Base-by-base conservation (phyloP, 768 basidiomycete genomes). In the Lenzites betulinus region DNA sequence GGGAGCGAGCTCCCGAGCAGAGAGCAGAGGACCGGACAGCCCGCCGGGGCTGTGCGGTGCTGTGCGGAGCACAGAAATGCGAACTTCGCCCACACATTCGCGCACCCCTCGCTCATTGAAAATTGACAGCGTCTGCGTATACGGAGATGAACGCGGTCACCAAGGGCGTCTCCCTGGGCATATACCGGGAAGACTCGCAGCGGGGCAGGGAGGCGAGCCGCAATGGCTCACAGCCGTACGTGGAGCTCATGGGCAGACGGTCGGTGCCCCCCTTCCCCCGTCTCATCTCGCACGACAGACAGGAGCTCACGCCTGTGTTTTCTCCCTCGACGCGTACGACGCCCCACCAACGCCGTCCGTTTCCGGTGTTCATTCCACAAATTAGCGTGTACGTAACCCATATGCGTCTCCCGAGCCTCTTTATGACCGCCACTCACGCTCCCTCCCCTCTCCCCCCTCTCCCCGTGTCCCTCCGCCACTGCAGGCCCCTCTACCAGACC, bases 131-230 rank as follows among this genome's bases (percentile, higher is more conserved):
- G 5, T 91, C 93, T 49, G 93, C 89, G 20, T 97, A 94, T 72
- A 96, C 95, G 11, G 93, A 96, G 70, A 84, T 96, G 83, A 96
- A 95, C 64, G 93, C 93, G 0, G 76, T 91, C 39, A 78, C 88
- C 28, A 96, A 94, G 71, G 95, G 93, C 12, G 79, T 93, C 23
- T 87, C 89, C 35, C 78, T 97, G 25, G 94, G 95, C 2, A 81
- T 95, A 55, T 88, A 87, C 68, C 79, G 87, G 51, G 72, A 79
- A 64, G 76, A 78, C 26, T 81, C 81, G 51, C 80, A 81, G 59
- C 78, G 77, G 60, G 82, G 81, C 30, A 78, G 79, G 62, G 87
- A 89, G 65, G 84, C 83, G 3, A 73, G 72, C 8, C 74, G 76
- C 53, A 78, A 75, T 51, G 88, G 85, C 35, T 78, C 86, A 2